These are phyloP conservation scores for Saussurea involucrata DNA, from an alignment of 129 eudicot genomes.

Conservation along the genomic window DNA sequence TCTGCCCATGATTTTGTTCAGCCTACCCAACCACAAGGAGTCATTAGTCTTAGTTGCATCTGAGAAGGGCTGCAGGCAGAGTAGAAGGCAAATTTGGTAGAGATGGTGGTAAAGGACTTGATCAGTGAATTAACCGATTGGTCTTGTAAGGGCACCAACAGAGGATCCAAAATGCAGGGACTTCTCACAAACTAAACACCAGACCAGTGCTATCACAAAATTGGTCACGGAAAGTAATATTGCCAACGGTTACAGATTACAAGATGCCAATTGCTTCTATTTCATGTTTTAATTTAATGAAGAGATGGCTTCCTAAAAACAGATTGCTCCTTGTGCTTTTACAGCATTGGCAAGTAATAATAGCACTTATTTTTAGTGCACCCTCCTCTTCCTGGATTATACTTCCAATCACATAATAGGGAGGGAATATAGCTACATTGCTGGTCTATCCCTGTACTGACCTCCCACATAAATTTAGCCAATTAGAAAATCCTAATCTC, in stretches of 20 bases:
- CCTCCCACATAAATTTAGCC: not conserved
- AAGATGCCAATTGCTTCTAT: not conserved
- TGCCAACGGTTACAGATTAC: not conserved
- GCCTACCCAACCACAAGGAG: not conserved
- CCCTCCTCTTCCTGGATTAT: not conserved
- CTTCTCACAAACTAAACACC: not conserved
- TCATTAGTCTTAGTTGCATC: not conserved
- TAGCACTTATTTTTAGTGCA: not conserved
- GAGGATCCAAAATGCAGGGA: not conserved
- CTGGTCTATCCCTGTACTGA: not conserved
- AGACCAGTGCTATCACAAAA: not conserved
- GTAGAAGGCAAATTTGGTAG: not conserved
- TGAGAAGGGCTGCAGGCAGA: too few species aligned
- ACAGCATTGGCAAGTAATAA: not conserved
- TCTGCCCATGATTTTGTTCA: not conserved
- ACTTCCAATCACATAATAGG: not conserved
- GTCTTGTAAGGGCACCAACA: not conserved
- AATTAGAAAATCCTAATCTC: too few species aligned
- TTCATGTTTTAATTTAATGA: not conserved
- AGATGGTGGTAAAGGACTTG: not conserved
- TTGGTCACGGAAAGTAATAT: not conserved
- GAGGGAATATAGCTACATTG: too few species aligned
- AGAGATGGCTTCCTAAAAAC: not conserved
- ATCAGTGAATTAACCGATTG: not conserved
- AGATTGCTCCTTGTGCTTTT: not conserved